Evolutionary conservation across 345 rosid species (phyloP).

Genomic region (Cochlearia excelsa): DNA sequence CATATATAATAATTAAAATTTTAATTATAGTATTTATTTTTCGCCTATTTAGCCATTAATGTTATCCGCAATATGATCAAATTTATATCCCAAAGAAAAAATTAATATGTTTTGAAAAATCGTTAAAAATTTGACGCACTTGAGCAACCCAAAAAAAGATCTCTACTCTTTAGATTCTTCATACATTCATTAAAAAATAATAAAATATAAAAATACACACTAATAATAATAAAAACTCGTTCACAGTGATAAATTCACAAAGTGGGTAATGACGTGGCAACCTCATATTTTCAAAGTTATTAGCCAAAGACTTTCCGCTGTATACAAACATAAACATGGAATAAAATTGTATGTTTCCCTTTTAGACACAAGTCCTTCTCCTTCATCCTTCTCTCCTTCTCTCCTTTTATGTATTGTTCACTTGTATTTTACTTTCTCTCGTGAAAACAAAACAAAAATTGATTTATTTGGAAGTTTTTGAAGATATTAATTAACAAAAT

Average conservation of each 20-base stretch:
- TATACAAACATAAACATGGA: slow-evolving; percentile 25
- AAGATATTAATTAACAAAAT: background rate
- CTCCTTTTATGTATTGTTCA: background rate
- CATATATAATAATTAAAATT: too few relatives aligned
- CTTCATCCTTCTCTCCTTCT: slow-evolving; percentile 15
- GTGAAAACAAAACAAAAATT: background rate
- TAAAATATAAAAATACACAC: background rate
- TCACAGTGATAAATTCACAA: slow-evolving; percentile 12
- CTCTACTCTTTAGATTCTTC: slow-evolving; percentile 3
- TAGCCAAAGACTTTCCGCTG: slow-evolving; percentile 2
- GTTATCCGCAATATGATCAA: too few relatives aligned
- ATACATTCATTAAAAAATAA: background rate
- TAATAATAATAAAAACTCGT: background rate
- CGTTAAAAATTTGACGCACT: background rate
- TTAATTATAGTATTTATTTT: too few relatives aligned
- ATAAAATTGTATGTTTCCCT: slow-evolving; percentile 32
- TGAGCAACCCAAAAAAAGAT: background rate
- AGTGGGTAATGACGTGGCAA: slow-evolving; percentile 37
- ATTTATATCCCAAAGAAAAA: too few relatives aligned
- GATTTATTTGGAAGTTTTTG: slow-evolving; percentile 1
- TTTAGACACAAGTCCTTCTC: slow-evolving; percentile 31
- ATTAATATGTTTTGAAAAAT: background rate
- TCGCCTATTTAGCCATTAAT: too few relatives aligned
- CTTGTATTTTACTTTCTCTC: background rate
- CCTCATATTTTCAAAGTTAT: background rate